Evolutionary conservation across 2,329 filamentous ascomycete genomes (phyloP), one percentile per base, ranked within the genome.

Genomic region (Colletotrichum nymphaeae): DNA sequence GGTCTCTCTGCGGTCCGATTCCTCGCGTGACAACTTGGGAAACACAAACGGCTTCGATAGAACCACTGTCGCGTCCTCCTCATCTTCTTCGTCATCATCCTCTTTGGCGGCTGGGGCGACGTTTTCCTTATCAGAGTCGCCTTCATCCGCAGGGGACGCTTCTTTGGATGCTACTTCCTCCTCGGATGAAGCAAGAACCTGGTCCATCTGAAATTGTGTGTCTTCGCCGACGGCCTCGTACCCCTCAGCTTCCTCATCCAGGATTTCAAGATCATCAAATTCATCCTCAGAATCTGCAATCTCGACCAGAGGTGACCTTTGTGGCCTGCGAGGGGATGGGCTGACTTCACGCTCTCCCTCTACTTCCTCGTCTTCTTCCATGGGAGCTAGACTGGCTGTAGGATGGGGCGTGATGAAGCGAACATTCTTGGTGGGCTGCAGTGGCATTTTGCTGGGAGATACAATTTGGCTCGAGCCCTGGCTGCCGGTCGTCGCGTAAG

Each of bases 251-350:
- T 76, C 72, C 11, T 75, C 74, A 19, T 76, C 72, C 30, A 73
- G 28, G 11, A 73, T 60, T 22, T 73, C 71, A 16, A 73, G 67
- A 2, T 72, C 70, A 6, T 75, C 58, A 59, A 77, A 63, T 7
- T 86, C 86, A 12, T 85, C 86, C 49, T 89, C 87, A 1, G 87
- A 88, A 72, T 89, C 87, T 0, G 87, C 85, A 35, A 89, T 88
- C 69, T 88, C 86, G n/a, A 65, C 59, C 4, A 67, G 30, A 53
- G 66, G 74, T n/a, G 53, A 67, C 24, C 63, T 67, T 35, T 42
- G 46, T 2, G 58, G 73, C 22, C 67, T 32, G 12, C 69, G 37
- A 12, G 73, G 74, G 28, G 68, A 75, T 22, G 64, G 69, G 37
- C 66, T 70, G 14, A 66, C 37, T 11, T 72, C 63, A 22, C 66